phyloP scores from a whole-genome alignment of 345 rosid genomes.

The Eucalyptus sp. region DNA sequence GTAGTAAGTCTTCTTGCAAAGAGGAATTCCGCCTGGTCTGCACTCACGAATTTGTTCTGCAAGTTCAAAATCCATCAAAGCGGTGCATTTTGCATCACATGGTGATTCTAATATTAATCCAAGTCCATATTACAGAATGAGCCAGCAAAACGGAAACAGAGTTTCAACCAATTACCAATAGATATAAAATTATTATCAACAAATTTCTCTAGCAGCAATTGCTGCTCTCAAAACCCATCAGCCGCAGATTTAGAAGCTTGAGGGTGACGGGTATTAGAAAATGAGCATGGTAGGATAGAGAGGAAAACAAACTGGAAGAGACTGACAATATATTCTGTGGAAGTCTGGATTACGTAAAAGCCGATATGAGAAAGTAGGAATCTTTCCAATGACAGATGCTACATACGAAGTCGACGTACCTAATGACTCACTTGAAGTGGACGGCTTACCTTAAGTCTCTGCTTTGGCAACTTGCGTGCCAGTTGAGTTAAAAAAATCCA shows the following conservation, averaged over 20 bases:
- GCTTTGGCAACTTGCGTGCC: no score
- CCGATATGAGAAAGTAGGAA: no score
- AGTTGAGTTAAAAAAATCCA: no score
- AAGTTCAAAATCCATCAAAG: background rate
- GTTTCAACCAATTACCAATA: background rate
- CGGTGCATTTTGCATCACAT: background rate
- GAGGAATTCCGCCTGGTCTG: slow-evolving; percentile 22
- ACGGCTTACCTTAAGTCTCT: no score
- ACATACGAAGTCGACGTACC: no score
- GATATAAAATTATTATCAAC: background rate
- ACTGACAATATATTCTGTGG: background rate
- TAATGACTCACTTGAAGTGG: no score
- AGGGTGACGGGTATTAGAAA: background rate
- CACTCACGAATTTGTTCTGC: slow-evolving; percentile 25
- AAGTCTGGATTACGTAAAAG: no score
- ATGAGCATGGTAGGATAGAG: background rate
- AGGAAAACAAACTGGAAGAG: background rate
- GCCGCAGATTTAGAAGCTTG: background rate
- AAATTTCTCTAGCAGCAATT: background rate
- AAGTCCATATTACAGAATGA: background rate
- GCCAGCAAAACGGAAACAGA: background rate
- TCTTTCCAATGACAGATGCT: background rate
- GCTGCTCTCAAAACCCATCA: background rate
- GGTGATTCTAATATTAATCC: background rate
- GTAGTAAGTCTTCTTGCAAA: slow-evolving; percentile 15